Base-by-base conservation (phyloP, 495 filamentous ascomycete species). In the Aspergillus sparsus region DNA sequence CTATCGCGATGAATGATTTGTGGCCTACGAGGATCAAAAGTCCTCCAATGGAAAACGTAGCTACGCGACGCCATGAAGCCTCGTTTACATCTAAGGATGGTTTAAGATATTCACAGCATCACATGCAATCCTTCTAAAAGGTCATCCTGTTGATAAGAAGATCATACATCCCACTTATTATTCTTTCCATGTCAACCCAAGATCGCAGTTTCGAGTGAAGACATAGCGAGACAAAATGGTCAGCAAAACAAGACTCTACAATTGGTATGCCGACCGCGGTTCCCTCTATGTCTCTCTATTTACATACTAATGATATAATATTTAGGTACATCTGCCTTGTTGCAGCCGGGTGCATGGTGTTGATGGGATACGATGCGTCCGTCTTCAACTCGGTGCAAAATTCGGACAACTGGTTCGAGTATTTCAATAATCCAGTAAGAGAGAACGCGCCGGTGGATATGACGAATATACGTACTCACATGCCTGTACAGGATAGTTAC, bases 321-420 rank as follows among this genome's bases (percentile, higher is more conserved):
- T 27, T 1, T 27, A 85, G 83, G 84, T 86, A 83, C 71, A 79
- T 83, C 49, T 83, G 83, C 42, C 69, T 82, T 34, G 80, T 86
- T 49, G 83, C 83, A 35, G 83, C 84, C 62, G 76, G 82, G 68
- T 86, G 83, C 66, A 87, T 87, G 85, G 83, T 86, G n/a, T 71
- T 87, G 12, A 87, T 85, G 63, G 84, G 85, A 10, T 87, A 85
- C 59, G 84, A 87, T 76, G 83, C 83, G 31, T 85, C 83, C 3
- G 83, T 87, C 10, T 87, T 78, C 75, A 87, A 87, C 66, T 82
- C 83, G n/a, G 80, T 86, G 18, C 83, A 85, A 63, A 80, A 78
- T 16, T 83, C 80, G 7, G 66, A 77, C 4, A 80, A 85, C 62
- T 87, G 84, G 84, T 66, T 79, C 3, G 76, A 73, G 11, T 86